These are phyloP conservation scores for Porogramme epimiltina DNA, from an alignment of 1,284 basidiomycete genomes.

Conservation along the genomic window DNA sequence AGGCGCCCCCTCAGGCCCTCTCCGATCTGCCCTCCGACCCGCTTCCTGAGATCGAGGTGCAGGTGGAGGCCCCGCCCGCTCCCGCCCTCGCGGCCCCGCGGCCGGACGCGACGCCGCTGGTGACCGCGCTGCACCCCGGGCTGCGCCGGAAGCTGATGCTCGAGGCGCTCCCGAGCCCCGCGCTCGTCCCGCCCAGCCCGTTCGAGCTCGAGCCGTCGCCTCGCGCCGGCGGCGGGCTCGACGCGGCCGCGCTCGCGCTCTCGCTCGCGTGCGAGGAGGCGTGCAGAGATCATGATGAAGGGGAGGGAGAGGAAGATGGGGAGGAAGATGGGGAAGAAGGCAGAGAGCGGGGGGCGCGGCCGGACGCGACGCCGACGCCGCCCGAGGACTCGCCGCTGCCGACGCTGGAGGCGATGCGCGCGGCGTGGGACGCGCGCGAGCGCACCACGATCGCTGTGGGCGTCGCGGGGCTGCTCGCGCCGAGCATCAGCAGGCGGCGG, in stretches of 20 bases:
- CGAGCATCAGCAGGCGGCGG: conserved; percentile 17
- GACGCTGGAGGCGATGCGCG: conserved; percentile 19
- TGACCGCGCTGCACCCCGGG: conserved; percentile 7
- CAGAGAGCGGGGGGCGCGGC: not conserved
- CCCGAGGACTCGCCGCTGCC: conserved; percentile 15
- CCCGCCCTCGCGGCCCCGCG: not conserved
- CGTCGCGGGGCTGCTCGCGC: conserved; percentile 1
- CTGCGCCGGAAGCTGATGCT: conserved; percentile 26
- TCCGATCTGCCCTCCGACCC: no score
- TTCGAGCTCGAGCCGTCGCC: conserved; percentile 32
- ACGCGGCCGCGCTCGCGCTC: not conserved
- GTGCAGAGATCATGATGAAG: no score
- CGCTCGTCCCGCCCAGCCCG: conserved; percentile 33
- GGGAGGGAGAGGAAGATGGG: not conserved
- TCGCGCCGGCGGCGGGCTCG: no score
- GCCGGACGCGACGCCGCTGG: conserved; percentile 10
- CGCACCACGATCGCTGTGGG: conserved; percentile 8
- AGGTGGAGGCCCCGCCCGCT: no score
- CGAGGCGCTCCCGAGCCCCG: conserved; percentile 33
- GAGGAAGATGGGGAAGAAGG: no score
- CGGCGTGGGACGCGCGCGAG: conserved; percentile 16
- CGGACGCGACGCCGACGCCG: not conserved
- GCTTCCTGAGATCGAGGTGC: no score
- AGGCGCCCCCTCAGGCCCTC: not conserved
- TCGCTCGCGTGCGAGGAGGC: not conserved